phyloP scores from a whole-genome alignment of 176 grass and related monocot species.

The Zoysia pacifica region DNA sequence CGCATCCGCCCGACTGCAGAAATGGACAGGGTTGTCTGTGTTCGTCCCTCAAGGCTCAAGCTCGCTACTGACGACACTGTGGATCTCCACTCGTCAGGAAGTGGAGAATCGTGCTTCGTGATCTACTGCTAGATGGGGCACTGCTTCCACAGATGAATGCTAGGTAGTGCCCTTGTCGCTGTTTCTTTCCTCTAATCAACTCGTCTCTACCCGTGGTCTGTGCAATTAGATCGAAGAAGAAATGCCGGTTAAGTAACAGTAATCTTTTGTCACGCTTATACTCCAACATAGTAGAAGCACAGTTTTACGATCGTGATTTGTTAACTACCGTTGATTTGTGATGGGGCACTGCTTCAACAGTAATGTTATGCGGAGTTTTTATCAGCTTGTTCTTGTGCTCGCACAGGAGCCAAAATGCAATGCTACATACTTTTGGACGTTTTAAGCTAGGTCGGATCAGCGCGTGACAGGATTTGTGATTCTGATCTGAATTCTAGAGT shows the following conservation, averaged over 20 bases:
- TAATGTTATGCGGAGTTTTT: too few relatives aligned
- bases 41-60: background rate
- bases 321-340: too few relatives aligned
- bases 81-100: background rate
- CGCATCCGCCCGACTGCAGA: background rate
- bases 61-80: slow-evolving; percentile 21
- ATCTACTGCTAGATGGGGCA: background rate
- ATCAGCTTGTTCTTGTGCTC: background rate
- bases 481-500: background rate
- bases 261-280: too few relatives aligned
- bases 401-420: background rate
- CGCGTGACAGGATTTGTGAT: background rate
- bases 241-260: too few relatives aligned
- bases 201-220: background rate
- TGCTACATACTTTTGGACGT: background rate
- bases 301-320: too few relatives aligned
- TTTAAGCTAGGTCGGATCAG: background rate
- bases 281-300: too few relatives aligned
- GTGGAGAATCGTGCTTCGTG: background rate
- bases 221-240: background rate
- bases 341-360: too few relatives aligned
- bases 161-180: too few relatives aligned
- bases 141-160: background rate
- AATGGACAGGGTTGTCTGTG: background rate
- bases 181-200: background rate